Base-by-base conservation (phyloP, 2,329 filamentous ascomycete species). In the Lachnellula suecica region DNA sequence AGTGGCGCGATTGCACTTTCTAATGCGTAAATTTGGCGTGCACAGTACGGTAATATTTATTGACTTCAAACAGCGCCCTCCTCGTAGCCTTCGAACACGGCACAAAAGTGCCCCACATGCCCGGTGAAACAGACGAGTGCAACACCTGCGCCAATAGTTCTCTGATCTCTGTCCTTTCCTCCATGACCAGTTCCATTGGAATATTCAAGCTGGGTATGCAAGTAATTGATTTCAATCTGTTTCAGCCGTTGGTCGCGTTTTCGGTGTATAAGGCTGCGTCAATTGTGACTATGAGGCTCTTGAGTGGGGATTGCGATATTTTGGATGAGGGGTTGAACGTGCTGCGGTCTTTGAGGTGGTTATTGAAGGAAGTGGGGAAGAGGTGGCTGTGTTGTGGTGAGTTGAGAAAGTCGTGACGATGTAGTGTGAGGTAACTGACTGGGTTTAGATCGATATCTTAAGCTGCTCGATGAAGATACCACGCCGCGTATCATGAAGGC, bases 401-500 rank as follows among this genome's bases (percentile, higher is more conserved):
- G 58, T 57, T 40, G 42, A 51, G 17, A 42, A 6, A 8, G 38
- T 41, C 22, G 19, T 19, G 42, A 53, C 27, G 31, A 15, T 10
- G 2, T 19, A 44, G 5, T 15, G 10, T 50, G 38, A 31, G 31
- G 23, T 58, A 25, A 56, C 44, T 47, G 44, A 53, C 46, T 35
- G 34, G 47, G 15, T 52, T 2, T 52, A 61, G 59, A 52, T 15
- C 54, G 59, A 11, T 61, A 58, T 29, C 51, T 59, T 17, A 53
- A 53, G 24, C 49, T 61, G 47, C 54, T 61, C n/a, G 47, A 61
- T 34, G 57, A 61, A 15, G 54, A 61, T 53, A 61, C 59, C n/a
- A 58, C 59, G n/a, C 59, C 59, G 23, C 40, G 57, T 19, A 52
- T 58, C 31, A 40, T 61, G 34, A 61, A 56, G 40, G 47, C 49